These are phyloP conservation scores for Bondarzewia mesenterica DNA, from an alignment of 1,284 basidiomycete genomes.

Conservation along the genomic window DNA sequence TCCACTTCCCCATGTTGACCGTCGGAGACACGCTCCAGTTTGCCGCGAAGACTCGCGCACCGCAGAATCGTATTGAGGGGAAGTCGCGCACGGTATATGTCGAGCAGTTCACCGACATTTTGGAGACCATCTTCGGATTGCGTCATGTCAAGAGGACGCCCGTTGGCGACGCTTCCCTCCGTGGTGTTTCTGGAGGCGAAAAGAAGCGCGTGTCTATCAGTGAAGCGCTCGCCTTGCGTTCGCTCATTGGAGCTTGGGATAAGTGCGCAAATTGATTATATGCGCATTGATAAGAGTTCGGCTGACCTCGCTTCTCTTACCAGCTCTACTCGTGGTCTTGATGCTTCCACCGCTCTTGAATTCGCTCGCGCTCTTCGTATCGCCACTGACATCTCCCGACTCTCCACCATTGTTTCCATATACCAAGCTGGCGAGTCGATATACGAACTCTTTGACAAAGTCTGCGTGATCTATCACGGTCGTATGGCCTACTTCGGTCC, in stretches of 20 bases:
- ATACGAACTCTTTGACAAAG: conserved; percentile 48
- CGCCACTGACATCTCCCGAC: conserved; percentile 41
- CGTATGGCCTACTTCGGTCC: conserved; percentile 57
- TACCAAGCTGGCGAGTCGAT: conserved; percentile 35
- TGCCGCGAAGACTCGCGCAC: conserved; percentile 53
- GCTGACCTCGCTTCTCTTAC: neutral
- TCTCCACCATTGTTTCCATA: conserved; percentile 48
- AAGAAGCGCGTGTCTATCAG: conserved; percentile 75
- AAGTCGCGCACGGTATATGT: neutral
- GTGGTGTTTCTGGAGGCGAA: conserved; percentile 80
- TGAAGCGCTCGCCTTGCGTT: conserved; percentile 56
- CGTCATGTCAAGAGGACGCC: conserved; percentile 46
- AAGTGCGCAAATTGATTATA: conserved; percentile 35
- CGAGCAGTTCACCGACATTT: neutral
- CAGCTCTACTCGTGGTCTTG: conserved; percentile 43
- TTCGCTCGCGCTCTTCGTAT: conserved; percentile 49
- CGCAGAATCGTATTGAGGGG: conserved; percentile 33
- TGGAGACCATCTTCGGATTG: neutral
- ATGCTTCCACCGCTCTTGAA: conserved; percentile 50
- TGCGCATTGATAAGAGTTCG: neutral
- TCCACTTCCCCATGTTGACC: conserved; percentile 71
- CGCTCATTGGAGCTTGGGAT: conserved; percentile 63
- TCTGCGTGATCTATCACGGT: conserved; percentile 55
- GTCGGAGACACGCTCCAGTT: conserved; percentile 62
- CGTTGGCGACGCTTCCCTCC: conserved; percentile 69